Evolutionary conservation across 805 yeast genomes (phyloP).

Genomic region (Komagataella phaffii): DNA sequence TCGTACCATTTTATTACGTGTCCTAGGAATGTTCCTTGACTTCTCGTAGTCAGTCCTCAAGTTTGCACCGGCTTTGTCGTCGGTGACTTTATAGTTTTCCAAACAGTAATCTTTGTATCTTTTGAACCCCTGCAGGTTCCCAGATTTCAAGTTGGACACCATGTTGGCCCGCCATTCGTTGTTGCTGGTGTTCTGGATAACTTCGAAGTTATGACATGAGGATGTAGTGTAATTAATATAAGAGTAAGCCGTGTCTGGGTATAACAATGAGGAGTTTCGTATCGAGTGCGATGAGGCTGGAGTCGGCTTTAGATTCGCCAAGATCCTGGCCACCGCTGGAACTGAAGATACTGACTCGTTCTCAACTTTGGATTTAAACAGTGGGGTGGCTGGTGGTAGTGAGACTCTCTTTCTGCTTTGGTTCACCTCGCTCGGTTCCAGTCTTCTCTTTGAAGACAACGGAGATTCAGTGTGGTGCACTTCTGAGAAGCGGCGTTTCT

Average conservation of each 20-base stretch:
- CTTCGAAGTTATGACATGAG: conserved; percentile 10
- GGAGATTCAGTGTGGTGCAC: not conserved
- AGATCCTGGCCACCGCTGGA: not conserved
- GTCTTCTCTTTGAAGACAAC: not conserved
- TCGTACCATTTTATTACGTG: conserved; percentile 7
- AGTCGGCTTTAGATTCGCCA: not conserved
- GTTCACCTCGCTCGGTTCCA: not conserved
- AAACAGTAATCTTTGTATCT: conserved; percentile 22
- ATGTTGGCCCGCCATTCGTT: conserved; percentile 30
- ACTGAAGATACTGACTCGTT: not conserved
- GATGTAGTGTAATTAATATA: conserved; percentile 11
- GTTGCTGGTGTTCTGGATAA: conserved; percentile 23
- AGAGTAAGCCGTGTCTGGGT: conserved; percentile 23
- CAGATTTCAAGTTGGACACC: conserved; percentile 25
- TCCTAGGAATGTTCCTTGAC: not conserved
- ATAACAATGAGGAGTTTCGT: conserved; percentile 12
- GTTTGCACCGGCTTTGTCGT: conserved; percentile 1
- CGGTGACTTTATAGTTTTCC: conserved; percentile 6
- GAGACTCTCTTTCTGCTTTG: not conserved
- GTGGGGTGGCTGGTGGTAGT: not conserved
- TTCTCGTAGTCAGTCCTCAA: conserved; percentile 1
- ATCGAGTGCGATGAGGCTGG: not conserved
- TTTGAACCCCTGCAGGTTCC: conserved; percentile 23
- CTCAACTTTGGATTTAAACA: not conserved
- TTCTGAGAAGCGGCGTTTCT: not conserved